A percentile compares a stretch with the other conserved stretches of the same genome.
These are phyloP conservation scores for Botrytis fragariae DNA, from an alignment of 2,329 filamentous ascomycete species.

Conservation along the genomic window DNA sequence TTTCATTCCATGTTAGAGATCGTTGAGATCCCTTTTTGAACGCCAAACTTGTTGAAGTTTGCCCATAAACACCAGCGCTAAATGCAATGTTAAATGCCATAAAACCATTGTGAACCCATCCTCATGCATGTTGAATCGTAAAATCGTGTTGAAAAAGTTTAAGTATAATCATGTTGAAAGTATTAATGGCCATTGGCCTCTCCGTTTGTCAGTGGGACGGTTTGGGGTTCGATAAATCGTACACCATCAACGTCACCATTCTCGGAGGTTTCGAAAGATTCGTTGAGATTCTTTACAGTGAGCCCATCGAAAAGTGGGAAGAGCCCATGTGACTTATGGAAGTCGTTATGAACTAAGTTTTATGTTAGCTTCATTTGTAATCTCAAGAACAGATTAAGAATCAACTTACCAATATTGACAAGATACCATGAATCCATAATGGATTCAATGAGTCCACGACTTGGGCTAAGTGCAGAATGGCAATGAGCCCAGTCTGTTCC, in stretches of 20 bases:
- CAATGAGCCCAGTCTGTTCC: slow-evolving; percentile 94
- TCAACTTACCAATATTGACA: slow-evolving; percentile 80
- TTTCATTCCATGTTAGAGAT: slow-evolving; percentile 23
- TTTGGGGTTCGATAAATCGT: slow-evolving; percentile 23
- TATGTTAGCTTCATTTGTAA: slow-evolving; percentile 24
- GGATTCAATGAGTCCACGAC: slow-evolving; percentile 73
- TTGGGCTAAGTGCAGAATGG: slow-evolving; percentile 72
- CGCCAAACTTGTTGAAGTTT: slow-evolving; percentile 41
- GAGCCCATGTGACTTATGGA: slow-evolving; percentile 78
- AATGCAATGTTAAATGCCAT: slow-evolving; percentile 34
- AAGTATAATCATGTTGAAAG: slow-evolving; percentile 28
- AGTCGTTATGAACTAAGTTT: slow-evolving; percentile 85
- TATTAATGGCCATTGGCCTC: slow-evolving; percentile 19
- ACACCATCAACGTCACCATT: slow-evolving; percentile 25
- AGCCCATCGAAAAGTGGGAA: slow-evolving; percentile 85
- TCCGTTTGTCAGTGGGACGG: slow-evolving; percentile 30
- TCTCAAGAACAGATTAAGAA: background rate
- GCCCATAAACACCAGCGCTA: slow-evolving; percentile 37
- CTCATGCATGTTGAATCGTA: slow-evolving; percentile 37
- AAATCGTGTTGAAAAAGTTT: slow-evolving; percentile 28
- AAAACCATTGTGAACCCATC: slow-evolving; percentile 21
- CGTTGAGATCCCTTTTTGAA: slow-evolving; percentile 37
- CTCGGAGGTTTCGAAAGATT: slow-evolving; percentile 34
- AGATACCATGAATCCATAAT: slow-evolving; percentile 92
- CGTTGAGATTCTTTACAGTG: slow-evolving; percentile 62